Evolutionary conservation across 129 eudicot genomes (phyloP), one percentile per base, ranked within the genome.

Genomic region (Sambucus nigra): DNA sequence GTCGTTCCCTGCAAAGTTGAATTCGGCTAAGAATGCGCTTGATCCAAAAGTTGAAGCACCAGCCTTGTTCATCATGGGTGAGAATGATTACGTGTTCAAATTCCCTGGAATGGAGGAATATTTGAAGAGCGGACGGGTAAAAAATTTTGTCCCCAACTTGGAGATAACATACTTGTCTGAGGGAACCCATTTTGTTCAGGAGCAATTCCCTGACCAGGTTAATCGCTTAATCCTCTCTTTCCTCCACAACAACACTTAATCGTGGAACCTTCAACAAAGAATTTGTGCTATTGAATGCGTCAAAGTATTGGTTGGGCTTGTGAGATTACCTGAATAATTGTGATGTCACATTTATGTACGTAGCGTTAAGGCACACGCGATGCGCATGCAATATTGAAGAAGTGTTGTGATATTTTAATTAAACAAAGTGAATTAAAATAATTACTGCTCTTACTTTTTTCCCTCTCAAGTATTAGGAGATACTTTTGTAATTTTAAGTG

Each of bases 151-250:
- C 8, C 52, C 52, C 25, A 47, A 20, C 25, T 47, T 47, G 52
- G 52, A 47, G 52, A 47, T 20, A 19, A 20, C 23, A 19, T 47
- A 47, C 6, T 12, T 47, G 12, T 26, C 52, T 18, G 52, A 47
- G 20, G 52, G 52, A 16, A 18, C 25, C 12, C 26, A 47, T 19
- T 47, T 47, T 20, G 52, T 47, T 47, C 26, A 19, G 23, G 52
- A 47, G 52, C 52, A 47, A 47, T 47, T 47, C 52, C 52, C 52
- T 47, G 52, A 47, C 3, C 7, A 19, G 52, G 52, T 19, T 10
- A 47, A 47, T 47, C 25, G 20, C 25, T 13, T 47, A 47, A 47
- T 42, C 16, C 48, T 42, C 48, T 5, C 19, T 7, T 42, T 42
- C 48, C 48, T 42, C 19, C 5, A 3, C n/a, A 42, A 42, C 1